phyloP scores from a whole-genome alignment of 257 asterid species.

The Prunella vulgaris region DNA sequence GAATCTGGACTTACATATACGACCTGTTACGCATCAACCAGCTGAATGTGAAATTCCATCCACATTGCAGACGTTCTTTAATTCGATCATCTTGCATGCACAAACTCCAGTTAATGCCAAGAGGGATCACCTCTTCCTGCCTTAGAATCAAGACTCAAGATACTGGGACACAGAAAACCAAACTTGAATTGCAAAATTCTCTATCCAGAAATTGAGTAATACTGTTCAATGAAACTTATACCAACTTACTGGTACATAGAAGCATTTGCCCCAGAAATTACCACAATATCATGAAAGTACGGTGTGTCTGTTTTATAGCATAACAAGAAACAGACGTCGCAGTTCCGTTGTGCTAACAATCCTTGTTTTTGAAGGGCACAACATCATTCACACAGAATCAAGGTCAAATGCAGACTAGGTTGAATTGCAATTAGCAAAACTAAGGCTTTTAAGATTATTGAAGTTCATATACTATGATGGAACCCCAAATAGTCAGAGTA shows the following conservation, averaged over 20 bases:
- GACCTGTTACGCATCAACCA: constrained; percentile 1
- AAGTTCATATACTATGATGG: background rate
- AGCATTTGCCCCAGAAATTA: too few relatives aligned
- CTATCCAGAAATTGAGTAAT: too few relatives aligned
- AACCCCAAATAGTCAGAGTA: background rate
- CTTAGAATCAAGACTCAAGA: background rate
- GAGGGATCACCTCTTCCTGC: background rate
- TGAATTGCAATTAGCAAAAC: constrained; percentile 14
- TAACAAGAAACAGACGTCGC: background rate
- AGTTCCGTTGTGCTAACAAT: background rate
- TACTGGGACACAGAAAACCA: background rate
- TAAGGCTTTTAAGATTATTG: background rate
- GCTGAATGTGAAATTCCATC: background rate
- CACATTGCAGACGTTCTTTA: background rate
- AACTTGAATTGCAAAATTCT: background rate
- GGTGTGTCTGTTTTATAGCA: background rate
- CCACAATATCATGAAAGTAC: too few relatives aligned
- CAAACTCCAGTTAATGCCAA: background rate
- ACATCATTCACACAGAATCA: background rate
- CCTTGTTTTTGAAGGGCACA: background rate
- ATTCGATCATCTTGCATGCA: background rate
- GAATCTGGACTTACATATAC: constrained; percentile 1
- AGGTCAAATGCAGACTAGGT: background rate
- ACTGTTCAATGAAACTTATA: too few relatives aligned
- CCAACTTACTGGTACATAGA: too few relatives aligned